Evolutionary conservation across 306 rosid genomes (phyloP).

Genomic region (Mucuna pruriens): DNA sequence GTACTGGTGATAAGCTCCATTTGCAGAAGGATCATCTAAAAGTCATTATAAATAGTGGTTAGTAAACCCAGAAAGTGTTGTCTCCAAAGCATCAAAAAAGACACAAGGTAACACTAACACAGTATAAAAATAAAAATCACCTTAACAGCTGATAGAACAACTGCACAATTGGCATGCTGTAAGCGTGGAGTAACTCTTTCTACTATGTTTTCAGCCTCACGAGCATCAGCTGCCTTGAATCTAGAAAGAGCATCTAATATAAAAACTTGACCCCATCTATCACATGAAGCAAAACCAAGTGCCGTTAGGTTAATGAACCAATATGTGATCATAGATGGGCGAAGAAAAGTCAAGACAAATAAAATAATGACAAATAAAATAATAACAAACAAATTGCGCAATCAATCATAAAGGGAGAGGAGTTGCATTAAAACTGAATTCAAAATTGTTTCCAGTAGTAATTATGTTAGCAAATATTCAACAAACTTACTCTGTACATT

Average conservation of each 20-base stretch:
- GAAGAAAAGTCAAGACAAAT: not conserved
- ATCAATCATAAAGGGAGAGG: conserved; percentile 1
- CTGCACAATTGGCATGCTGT: conserved; percentile 96
- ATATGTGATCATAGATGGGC: not conserved
- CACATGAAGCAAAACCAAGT: conserved; percentile 15
- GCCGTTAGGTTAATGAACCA: conserved; percentile 37
- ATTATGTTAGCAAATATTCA: conserved; percentile 10
- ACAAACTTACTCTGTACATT: conserved; percentile 87
- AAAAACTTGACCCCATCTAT: conserved; percentile 95
- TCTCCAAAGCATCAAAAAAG: conserved; percentile 13
- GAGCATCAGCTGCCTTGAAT: conserved; percentile 90
- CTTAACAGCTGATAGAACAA: conserved; percentile 96
- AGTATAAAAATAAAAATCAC: conserved; percentile 45
- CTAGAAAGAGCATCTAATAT: conserved; percentile 91
- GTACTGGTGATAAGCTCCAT: conserved; percentile 96
- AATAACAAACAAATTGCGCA: not conserved
- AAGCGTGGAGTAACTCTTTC: conserved; percentile 94
- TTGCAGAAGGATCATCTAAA: conserved; percentile 97
- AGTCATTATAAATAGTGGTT: conserved; percentile 25
- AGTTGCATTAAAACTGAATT: not conserved
- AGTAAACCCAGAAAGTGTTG: conserved; percentile 30
- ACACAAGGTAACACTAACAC: conserved; percentile 17
- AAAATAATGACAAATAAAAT: conserved; percentile 14
- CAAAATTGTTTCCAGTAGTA: not conserved
- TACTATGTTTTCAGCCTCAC: conserved; percentile 92